These are phyloP conservation scores for Daldinia eschscholtzii DNA, from an alignment of 2,329 filamentous ascomycete species.

Conservation along the genomic window DNA sequence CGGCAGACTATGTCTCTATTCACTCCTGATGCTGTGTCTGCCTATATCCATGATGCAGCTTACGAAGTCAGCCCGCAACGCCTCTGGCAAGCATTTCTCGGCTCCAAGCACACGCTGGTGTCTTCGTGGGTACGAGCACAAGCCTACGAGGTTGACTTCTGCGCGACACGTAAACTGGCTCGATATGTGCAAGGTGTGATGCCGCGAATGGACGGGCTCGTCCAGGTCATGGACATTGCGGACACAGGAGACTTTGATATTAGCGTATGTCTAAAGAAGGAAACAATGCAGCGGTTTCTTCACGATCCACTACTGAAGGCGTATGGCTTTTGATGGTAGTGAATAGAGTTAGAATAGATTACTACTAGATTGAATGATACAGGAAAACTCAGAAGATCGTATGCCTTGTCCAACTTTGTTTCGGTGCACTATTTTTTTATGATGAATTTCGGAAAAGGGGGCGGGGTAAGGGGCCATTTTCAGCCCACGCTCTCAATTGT, in stretches of 20 bases:
- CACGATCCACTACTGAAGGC: slow-evolving; percentile 44
- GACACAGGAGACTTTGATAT: slow-evolving; percentile 54
- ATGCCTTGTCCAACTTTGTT: neutral
- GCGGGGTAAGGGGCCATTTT: no score
- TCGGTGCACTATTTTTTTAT: neutral
- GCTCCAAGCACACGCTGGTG: slow-evolving; percentile 56
- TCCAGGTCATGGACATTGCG: slow-evolving; percentile 57
- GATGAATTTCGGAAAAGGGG: neutral
- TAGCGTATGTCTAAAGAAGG: slow-evolving; percentile 51
- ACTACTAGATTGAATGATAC: neutral
- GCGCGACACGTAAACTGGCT: slow-evolving; percentile 29
- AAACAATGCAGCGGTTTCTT: slow-evolving; percentile 46
- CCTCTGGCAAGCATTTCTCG: slow-evolving; percentile 62
- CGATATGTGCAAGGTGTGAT: slow-evolving; percentile 59
- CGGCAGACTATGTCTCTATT: slow-evolving; percentile 55
- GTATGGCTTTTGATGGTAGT: slow-evolving; percentile 31
- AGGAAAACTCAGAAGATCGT: no score
- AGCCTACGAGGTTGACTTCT: slow-evolving; percentile 59
- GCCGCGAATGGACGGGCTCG: slow-evolving; percentile 57
- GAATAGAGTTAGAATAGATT: neutral
- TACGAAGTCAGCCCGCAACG: slow-evolving; percentile 61
- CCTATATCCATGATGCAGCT: slow-evolving; percentile 58
- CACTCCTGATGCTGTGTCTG: slow-evolving; percentile 54
- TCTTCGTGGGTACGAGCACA: slow-evolving; percentile 59
- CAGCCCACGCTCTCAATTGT: no score